Conservation (phyloP, 1,139 yeast species). For the Geotrichum fermentans region DNA sequence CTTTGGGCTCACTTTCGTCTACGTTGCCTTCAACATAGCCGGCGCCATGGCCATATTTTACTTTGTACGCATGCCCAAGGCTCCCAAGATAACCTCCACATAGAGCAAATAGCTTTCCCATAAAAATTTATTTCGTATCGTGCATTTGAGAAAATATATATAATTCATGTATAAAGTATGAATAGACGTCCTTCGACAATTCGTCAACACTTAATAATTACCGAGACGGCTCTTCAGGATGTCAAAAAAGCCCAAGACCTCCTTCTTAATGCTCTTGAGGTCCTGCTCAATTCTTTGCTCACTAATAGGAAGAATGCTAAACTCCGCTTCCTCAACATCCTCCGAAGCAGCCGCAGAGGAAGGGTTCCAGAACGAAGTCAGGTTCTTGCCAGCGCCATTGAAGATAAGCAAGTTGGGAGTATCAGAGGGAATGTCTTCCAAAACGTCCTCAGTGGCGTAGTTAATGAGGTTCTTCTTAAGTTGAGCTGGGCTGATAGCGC, state of each 20-base stretch:
- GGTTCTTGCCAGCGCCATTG: conserved; percentile 88
- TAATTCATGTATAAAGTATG: too few species aligned
- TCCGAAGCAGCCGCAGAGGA: conserved; percentile 14
- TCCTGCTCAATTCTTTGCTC: conserved; percentile 24
- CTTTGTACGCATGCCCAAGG: conserved; percentile 33
- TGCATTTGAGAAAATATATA: neutral
- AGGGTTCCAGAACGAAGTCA: conserved; percentile 61
- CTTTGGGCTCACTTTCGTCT: conserved; percentile 52
- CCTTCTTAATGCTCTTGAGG: conserved; percentile 25
- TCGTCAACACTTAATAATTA: neutral
- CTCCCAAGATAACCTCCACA: conserved; percentile 5
- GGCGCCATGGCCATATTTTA: conserved; percentile 63
- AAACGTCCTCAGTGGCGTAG: conserved; percentile 65
- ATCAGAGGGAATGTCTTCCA: conserved; percentile 68
- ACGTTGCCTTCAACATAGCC: conserved; percentile 47
- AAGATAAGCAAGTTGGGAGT: conserved; percentile 87
- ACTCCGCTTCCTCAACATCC: conserved; percentile 21
- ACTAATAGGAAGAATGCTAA: conserved; percentile 27
- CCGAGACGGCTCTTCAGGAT: conserved; percentile 21
- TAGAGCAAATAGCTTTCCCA: neutral
- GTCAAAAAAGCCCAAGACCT: conserved; percentile 27
- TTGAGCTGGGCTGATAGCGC: conserved; percentile 70
- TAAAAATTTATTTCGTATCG: neutral
- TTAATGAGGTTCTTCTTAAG: conserved; percentile 82
- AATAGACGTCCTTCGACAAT: too few species aligned